phyloP scores from a whole-genome alignment of 177 flowering plant genomes.

The Vitis hybrid region DNA sequence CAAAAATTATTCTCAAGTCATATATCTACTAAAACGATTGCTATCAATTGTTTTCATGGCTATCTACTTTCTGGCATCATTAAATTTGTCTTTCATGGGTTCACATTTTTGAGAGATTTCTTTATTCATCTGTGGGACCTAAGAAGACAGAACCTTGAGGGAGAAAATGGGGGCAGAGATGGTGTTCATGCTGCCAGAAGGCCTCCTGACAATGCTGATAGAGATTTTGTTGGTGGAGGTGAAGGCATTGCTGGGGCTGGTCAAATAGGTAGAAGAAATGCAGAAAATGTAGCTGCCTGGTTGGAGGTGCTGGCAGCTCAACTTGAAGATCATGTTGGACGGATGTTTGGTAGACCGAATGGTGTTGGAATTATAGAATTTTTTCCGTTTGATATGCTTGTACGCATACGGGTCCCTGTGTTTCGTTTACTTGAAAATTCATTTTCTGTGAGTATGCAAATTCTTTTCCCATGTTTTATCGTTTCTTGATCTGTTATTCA shows the following conservation, averaged over 20 bases:
- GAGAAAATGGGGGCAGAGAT: neutral
- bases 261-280: constrained; percentile 1
- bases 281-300: neutral
- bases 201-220: neutral
- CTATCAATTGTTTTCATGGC: neutral
- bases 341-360: neutral
- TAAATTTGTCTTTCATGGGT: neutral
- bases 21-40: neutral
- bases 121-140: neutral
- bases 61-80: neutral
- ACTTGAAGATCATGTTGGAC: neutral
- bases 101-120: neutral
- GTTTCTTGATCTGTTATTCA: neutral
- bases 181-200: neutral
- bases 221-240: neutral
- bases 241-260: neutral
- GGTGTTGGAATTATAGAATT: neutral
- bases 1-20: neutral
- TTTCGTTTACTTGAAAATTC: constrained; percentile 1
- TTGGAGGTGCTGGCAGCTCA: constrained; percentile 5
- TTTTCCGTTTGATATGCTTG: neutral
- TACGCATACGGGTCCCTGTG: neutral
- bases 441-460: constrained; percentile 2
- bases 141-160: too few relatives aligned
- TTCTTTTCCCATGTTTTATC: neutral